A percentile compares a stretch with the other conserved stretches of the same genome.
Conservation (phyloP, 2,329 filamentous ascomycete genomes). For the Neobulgaria alba region DNA sequence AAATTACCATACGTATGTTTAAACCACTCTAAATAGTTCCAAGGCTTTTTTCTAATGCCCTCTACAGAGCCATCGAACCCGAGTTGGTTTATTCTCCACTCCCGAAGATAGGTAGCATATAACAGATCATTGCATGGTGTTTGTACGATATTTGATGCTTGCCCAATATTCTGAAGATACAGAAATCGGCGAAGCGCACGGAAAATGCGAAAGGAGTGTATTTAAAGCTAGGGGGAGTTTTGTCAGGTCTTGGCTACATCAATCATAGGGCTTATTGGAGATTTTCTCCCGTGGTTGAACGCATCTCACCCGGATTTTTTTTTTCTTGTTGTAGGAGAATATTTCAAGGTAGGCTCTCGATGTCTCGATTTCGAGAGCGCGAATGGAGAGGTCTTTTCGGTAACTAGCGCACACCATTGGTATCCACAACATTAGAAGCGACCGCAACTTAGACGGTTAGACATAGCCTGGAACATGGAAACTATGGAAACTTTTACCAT, state of each 20-base stretch:
- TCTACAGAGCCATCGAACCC: slow-evolving; percentile 66
- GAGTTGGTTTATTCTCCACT: slow-evolving; percentile 64
- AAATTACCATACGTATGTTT: slow-evolving; percentile 83
- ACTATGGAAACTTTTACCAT: not conserved
- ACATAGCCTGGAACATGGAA: not conserved
- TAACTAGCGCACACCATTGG: not conserved
- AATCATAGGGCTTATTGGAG: not conserved
- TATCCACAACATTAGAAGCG: not conserved
- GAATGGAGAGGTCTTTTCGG: not conserved
- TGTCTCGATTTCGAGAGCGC: not conserved
- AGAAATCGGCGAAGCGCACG: not conserved
- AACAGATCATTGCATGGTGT: not conserved
- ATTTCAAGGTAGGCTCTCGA: not conserved
- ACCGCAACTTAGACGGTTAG: not conserved
- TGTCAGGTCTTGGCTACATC: not conserved
- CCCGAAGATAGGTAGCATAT: slow-evolving; percentile 46
- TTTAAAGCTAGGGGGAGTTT: not conserved
- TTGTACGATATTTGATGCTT: not conserved
- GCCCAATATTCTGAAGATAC: not conserved
- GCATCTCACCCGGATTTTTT: not conserved
- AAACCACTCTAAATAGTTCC: slow-evolving; percentile 5
- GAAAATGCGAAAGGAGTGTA: not conserved
- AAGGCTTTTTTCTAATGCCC: slow-evolving; percentile 16
- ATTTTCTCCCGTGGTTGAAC: not conserved
- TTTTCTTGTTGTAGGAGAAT: not conserved